phyloP scores from a whole-genome alignment of 139 green algal genomes.

The Dunaliella sp. region DNA sequence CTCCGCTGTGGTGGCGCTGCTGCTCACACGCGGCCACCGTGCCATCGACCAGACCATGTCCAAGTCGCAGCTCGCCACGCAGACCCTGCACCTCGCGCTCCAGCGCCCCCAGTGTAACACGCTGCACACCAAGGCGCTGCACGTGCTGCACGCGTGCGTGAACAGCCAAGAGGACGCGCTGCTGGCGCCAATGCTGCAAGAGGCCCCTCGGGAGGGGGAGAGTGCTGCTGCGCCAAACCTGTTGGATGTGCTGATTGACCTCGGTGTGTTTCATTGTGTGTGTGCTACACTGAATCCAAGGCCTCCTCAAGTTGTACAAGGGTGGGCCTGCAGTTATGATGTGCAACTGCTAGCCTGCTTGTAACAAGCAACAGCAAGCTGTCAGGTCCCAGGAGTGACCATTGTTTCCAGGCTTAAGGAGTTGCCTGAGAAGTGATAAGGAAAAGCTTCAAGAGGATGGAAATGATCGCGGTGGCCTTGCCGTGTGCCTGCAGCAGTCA shows the following conservation, averaged over 20 bases:
- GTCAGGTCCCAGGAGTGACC: too few relatives aligned
- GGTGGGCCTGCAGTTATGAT: too few relatives aligned
- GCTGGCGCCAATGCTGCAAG: not conserved
- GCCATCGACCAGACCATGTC: slow-evolving; percentile 26
- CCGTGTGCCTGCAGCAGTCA: too few relatives aligned
- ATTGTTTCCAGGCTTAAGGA: too few relatives aligned
- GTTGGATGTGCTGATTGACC: not conserved
- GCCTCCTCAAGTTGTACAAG: too few relatives aligned
- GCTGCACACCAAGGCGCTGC: slow-evolving; percentile 36
- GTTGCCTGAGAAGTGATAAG: too few relatives aligned
- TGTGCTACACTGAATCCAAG: too few relatives aligned
- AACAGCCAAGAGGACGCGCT: not conserved
- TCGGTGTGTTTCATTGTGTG: too few relatives aligned
- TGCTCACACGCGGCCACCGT: not conserved
- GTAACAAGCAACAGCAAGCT: too few relatives aligned
- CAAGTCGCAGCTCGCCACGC: slow-evolving; percentile 26
- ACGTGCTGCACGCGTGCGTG: slow-evolving; percentile 17
- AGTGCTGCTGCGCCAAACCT: not conserved
- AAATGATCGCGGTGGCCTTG: too few relatives aligned
- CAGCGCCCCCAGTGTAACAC: slow-evolving; percentile 25
- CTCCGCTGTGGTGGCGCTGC: slow-evolving; percentile 21
- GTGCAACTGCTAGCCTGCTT: too few relatives aligned
- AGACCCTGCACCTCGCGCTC: slow-evolving; percentile 23
- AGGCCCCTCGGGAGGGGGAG: not conserved
- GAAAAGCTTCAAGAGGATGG: too few relatives aligned